Base-by-base conservation (phyloP, 805 yeast genomes). In the Yamadazyma phyllophila region DNA sequence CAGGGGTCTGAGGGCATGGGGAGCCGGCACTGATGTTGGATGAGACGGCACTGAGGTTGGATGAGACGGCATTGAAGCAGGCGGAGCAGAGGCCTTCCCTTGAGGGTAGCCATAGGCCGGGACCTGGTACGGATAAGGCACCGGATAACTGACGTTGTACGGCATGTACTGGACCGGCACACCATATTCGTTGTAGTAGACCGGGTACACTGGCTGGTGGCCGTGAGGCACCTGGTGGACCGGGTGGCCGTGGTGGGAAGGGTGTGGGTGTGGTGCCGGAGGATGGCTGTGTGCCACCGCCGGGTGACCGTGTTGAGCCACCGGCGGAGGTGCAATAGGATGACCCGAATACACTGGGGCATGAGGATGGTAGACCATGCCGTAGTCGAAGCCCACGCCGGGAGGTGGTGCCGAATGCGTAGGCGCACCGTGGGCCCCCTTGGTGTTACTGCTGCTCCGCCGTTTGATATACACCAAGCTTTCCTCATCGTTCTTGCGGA, bases 401-500 rank as follows among this genome's bases (percentile, higher is more conserved):
- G 30, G 45, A 29, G 42, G 44, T 17, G 27, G 35, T 42, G 43
- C 26, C 29, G 44, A 38, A 7, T 24, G 38, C 26, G 36, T 31
- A n/a, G 26, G 35, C 11, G 26, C 38, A 12, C 8, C 31, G 7
- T n/a, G 38, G 11, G 41, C 13, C 14, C 39, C 39, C 24, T 42
- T 42, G 7, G 45, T 36, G 30, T 66, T 69, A 36, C 74, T 63
- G 35, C 71, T 67, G 29, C 77, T 71, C 39, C 83, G 61, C 52
- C 83, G 59, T 54, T 74, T 76, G 44, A 79, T 78, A 47, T 67
- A 65, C 26, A 67, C 65, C 39, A 79, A 59, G 4, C 73, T 62
- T 24, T 59, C 59, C 50, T 74, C 76, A 58, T 76, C 80, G 45
- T 71, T 75, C 51, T 71, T 75, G 43, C 66, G 65, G 55, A 79